Percentiles rank a stretch among this genome's conserved stretches.
Conservation (phyloP, 179 eudicot species). For the Actinidia arguta region DNA sequence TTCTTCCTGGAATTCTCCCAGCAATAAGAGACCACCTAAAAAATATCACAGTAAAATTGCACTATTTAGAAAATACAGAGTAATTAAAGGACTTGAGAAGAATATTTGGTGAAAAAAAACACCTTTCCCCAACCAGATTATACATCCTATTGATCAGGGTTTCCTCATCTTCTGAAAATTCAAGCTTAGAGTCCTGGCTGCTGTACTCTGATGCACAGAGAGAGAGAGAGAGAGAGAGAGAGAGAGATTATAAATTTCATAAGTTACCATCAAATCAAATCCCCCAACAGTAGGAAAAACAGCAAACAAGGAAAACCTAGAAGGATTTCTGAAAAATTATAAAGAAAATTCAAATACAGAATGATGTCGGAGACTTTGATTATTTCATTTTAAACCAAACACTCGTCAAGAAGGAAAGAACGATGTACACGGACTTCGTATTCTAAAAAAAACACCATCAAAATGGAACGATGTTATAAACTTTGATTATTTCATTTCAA, state of each 20-base stretch:
- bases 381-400: too few relatives aligned
- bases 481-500: too few relatives aligned
- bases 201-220: slow-evolving; percentile 23
- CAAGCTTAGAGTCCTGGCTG: slow-evolving; percentile 32
- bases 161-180: slow-evolving; percentile 50
- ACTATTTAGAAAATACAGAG: background rate
- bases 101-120: background rate
- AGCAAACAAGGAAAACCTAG: background rate
- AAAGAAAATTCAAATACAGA: too few relatives aligned
- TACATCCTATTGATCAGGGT: slow-evolving; percentile 52
- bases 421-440: too few relatives aligned
- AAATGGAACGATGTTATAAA: too few relatives aligned
- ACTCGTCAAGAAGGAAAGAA: too few relatives aligned
- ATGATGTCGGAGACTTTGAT: too few relatives aligned
- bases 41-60: background rate
- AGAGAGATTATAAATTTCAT: background rate
- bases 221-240: background rate
- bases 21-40: slow-evolving; percentile 58
- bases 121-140: slow-evolving; percentile 59
- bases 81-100: background rate
- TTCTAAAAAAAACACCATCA: too few relatives aligned
- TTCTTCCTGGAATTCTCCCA: slow-evolving; percentile 65
- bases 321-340: background rate
- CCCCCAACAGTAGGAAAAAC: background rate
- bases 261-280: background rate